Evolutionary conservation across 176 grass and related monocot species (phyloP).

Genomic region (Coix lacrymajobi): DNA sequence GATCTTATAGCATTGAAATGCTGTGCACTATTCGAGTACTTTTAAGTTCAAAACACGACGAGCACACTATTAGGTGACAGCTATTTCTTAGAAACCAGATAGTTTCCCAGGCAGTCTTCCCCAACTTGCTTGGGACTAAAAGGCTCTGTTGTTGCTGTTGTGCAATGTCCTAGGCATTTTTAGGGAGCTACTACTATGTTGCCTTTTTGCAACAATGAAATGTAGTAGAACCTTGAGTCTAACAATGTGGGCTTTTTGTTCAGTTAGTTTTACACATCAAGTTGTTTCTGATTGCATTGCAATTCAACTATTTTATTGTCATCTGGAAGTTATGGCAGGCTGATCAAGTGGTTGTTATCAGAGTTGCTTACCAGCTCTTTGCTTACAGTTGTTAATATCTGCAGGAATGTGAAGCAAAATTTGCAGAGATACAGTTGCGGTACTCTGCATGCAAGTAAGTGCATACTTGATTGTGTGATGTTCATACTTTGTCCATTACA

Average conservation of each 20-base stretch:
- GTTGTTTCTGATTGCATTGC: not conserved
- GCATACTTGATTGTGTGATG: not conserved
- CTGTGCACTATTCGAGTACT: not conserved
- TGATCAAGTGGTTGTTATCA: not conserved
- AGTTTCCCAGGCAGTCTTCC: not conserved
- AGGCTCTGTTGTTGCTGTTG: not conserved
- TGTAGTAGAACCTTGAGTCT: not conserved
- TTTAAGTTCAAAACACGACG: not conserved
- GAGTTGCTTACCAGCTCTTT: not conserved
- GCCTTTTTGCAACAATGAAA: not conserved
- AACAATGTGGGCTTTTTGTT: not conserved
- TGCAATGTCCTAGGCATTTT: not conserved
- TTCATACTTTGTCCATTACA: not conserved
- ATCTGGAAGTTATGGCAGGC: not conserved
- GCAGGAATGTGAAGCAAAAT: slow-evolving; percentile 88
- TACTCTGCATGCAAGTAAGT: slow-evolving; percentile 79
- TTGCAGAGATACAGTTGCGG: slow-evolving; percentile 64
- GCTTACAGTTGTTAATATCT: slow-evolving; percentile 15
- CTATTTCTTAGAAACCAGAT: not conserved
- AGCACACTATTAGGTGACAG: not conserved
- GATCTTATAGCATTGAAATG: not conserved
- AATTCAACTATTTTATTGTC: not conserved
- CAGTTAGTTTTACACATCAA: slow-evolving; percentile 13
- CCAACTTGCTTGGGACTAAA: not conserved
- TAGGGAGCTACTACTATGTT: not conserved